Evolutionary conservation across 331 rosid species (phyloP).

Genomic region (Stylosanthes scabra): DNA sequence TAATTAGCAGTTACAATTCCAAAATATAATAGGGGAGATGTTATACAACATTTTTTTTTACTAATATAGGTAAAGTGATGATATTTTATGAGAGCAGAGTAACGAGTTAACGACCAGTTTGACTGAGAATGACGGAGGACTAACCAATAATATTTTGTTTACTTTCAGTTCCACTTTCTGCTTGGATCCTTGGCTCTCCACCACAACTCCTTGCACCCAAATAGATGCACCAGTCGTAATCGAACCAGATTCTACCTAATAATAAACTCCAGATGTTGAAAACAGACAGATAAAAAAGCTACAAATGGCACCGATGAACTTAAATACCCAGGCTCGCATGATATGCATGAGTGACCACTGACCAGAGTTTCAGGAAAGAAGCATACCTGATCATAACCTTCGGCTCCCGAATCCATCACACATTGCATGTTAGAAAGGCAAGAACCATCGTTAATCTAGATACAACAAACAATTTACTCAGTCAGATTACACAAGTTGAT

Average conservation of each 20-base stretch:
- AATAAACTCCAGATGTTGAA: constrained; percentile 52
- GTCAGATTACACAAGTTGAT: constrained; percentile 2
- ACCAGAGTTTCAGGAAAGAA: constrained; percentile 3
- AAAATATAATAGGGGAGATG: background rate
- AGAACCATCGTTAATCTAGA: constrained; percentile 94
- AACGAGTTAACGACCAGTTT: background rate
- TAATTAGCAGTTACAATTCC: constrained; percentile 8
- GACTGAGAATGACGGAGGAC: constrained; percentile 40
- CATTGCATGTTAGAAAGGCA: constrained; percentile 99
- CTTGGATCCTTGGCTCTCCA: constrained; percentile 86
- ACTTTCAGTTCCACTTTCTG: constrained; percentile 96
- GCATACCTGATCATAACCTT: constrained; percentile 87
- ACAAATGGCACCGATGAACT: constrained; percentile 19
- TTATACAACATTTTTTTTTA: too few species aligned
- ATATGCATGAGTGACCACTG: background rate
- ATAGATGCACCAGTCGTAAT: constrained; percentile 89
- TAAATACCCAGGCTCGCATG: background rate
- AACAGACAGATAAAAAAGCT: constrained; percentile 32
- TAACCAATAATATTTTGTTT: constrained; percentile 80
- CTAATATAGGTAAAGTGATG: too few species aligned
- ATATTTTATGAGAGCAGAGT: background rate
- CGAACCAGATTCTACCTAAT: constrained; percentile 80
- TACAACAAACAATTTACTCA: constrained; percentile 10
- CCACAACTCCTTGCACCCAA: constrained; percentile 87
- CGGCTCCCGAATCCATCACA: constrained; percentile 67